phyloP scores from a whole-genome alignment of 2,329 filamentous ascomycete genomes.

The Neofusicoccum ribis region DNA sequence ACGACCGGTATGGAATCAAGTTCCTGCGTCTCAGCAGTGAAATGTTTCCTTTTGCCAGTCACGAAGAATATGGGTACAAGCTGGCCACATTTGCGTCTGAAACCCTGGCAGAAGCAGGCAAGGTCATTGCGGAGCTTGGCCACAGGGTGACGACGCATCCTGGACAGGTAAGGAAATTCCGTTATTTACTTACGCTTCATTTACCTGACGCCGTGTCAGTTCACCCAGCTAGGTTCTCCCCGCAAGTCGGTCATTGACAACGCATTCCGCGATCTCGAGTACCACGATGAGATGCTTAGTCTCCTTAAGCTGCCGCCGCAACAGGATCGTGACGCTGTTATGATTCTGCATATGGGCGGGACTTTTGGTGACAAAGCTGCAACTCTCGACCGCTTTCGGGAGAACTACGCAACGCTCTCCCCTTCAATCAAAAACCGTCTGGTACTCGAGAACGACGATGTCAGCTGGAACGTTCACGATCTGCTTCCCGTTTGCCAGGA shows the following conservation, averaged over 20 bases:
- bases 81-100: conserved; percentile 81
- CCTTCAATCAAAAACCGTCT: conserved; percentile 74
- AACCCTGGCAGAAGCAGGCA: conserved; percentile 73
- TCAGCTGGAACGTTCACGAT: conserved; percentile 90
- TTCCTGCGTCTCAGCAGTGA: conserved; percentile 92
- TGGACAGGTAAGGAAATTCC: conserved; percentile 60
- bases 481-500: conserved; percentile 88
- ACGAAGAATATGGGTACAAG: conserved; percentile 82
- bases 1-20: conserved; percentile 85
- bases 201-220: conserved; percentile 48
- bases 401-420: conserved; percentile 69
- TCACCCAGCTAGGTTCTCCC: conserved; percentile 87
- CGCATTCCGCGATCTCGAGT: conserved; percentile 78
- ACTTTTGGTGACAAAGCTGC: conserved; percentile 83
- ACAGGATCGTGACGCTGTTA: conserved; percentile 80
- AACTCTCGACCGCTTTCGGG: conserved; percentile 74
- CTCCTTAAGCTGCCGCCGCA: conserved; percentile 77
- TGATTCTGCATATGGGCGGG: conserved; percentile 93
- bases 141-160: conserved; percentile 90
- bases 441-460: conserved; percentile 93
- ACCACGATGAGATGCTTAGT: conserved; percentile 81
- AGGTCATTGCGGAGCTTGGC: conserved; percentile 72
- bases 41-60: conserved; percentile 96
- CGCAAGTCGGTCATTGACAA: conserved; percentile 73
- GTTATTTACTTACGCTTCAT: conserved; percentile 11